These are phyloP conservation scores for Suhomyces maxii DNA, from an alignment of 1,139 yeast genomes.

Conservation along the genomic window DNA sequence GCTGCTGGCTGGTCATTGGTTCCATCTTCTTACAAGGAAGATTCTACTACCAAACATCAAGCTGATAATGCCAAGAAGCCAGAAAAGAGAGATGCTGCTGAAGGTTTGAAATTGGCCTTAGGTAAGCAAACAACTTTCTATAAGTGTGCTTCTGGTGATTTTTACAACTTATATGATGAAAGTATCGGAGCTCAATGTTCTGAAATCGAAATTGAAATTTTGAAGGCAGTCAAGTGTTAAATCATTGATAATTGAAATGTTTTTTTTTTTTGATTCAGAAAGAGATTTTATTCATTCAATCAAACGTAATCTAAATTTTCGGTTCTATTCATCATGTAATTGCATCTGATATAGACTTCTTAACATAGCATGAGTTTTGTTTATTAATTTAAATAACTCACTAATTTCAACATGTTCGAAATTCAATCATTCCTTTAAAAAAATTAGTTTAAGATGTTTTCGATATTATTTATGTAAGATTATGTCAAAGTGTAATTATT, in stretches of 20 bases:
- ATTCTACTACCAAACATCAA: constrained; percentile 10
- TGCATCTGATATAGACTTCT: constrained; percentile 5
- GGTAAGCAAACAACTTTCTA: constrained; percentile 41
- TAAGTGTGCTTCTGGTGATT: constrained; percentile 45
- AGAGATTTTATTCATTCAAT: background rate
- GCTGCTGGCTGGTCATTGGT: constrained; percentile 42
- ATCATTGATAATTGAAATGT: background rate
- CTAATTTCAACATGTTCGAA: constrained; percentile 1
- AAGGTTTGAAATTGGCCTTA: constrained; percentile 34
- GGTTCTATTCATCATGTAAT: background rate
- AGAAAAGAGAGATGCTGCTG: constrained; percentile 21
- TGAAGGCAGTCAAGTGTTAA: constrained; percentile 34
- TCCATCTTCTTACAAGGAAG: constrained; percentile 20
- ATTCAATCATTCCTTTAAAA: constrained; percentile 6
- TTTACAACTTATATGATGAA: constrained; percentile 46
- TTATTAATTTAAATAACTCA: no score
- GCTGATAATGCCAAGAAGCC: constrained; percentile 14
- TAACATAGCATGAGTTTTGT: background rate
- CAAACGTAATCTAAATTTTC: background rate
- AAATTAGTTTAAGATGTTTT: constrained; percentile 5
- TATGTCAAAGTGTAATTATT: background rate
- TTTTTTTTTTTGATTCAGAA: background rate
- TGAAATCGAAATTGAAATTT: constrained; percentile 35
- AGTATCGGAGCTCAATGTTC: constrained; percentile 41
- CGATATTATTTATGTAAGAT: background rate